phyloP scores from a whole-genome alignment of 805 yeast genomes.

The Saccharomycopsis microspora region DNA sequence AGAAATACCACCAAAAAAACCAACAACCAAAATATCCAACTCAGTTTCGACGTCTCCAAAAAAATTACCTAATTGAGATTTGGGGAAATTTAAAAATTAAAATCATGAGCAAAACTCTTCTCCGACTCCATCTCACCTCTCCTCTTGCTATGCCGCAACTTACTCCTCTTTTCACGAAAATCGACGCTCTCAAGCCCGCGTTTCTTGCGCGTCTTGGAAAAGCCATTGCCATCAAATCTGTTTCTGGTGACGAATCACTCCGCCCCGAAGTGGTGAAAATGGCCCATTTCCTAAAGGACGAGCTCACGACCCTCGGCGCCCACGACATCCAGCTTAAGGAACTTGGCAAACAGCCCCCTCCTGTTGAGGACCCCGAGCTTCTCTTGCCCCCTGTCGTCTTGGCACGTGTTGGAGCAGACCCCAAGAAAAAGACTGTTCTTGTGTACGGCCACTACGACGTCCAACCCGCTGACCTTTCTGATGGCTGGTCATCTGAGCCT shows the following conservation, averaged over 20 bases:
- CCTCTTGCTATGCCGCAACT: slow-evolving; percentile 37
- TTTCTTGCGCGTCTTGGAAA: slow-evolving; percentile 62
- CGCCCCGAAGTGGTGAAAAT: slow-evolving; percentile 86
- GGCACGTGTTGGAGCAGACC: slow-evolving; percentile 75
- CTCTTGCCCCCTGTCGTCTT: slow-evolving; percentile 92
- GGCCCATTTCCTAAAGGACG: slow-evolving; percentile 69
- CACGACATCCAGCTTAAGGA: slow-evolving; percentile 71
- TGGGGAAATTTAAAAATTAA: no score
- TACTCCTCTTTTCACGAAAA: slow-evolving; percentile 41
- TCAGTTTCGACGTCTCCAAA: no score
- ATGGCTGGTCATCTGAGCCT: slow-evolving; percentile 95
- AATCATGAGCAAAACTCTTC: no score
- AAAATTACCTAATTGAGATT: no score
- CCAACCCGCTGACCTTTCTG: slow-evolving; percentile 87
- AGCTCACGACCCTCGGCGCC: slow-evolving; percentile 67
- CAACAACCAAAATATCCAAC: no score
- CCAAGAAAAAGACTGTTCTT: slow-evolving; percentile 75
- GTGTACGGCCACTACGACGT: slow-evolving; percentile 98
- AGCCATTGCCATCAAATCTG: slow-evolving; percentile 94
- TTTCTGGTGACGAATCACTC: slow-evolving; percentile 78
- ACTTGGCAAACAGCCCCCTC: slow-evolving; percentile 88
- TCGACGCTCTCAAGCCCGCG: slow-evolving; percentile 63
- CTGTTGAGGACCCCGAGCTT: slow-evolving; percentile 54
- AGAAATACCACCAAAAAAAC: no score
- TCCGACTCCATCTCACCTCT: slow-evolving; percentile 18